Evolutionary conservation across 306 rosid genomes (phyloP).

Genomic region (Acacia crassicarpa): DNA sequence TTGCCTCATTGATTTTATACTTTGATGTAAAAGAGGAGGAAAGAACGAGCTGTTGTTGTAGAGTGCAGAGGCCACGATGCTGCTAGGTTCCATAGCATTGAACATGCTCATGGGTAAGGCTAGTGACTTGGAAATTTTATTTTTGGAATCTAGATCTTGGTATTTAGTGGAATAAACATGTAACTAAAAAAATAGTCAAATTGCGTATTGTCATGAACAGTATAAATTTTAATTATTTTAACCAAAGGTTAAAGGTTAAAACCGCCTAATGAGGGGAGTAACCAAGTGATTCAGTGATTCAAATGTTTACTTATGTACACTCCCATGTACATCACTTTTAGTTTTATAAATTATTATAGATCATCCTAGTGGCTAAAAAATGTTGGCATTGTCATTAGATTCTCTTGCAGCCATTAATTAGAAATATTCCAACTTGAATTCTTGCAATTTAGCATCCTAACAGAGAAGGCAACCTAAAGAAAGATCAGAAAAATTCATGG

Average conservation of each 20-base stretch:
- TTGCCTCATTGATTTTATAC: conserved; percentile 22
- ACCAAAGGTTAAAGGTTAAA: neutral
- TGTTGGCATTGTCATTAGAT: neutral
- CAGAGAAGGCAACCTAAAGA: too few relatives aligned
- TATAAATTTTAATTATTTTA: neutral
- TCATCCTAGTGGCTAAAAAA: neutral
- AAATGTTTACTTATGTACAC: neutral
- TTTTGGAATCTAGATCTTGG: neutral
- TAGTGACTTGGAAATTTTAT: conserved; percentile 16
- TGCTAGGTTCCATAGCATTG: conserved; percentile 69
- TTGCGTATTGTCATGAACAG: neutral
- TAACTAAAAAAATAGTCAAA: neutral
- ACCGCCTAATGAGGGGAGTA: neutral
- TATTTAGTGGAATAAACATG: conserved; percentile 9
- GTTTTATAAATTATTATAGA: neutral
- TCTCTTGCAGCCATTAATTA: conserved; percentile 14
- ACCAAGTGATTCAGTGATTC: neutral
- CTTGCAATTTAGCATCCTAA: too few relatives aligned
- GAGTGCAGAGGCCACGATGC: conserved; percentile 97
- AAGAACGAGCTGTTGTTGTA: conserved; percentile 65
- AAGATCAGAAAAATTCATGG: neutral
- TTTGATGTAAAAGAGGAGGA: conserved; percentile 55
- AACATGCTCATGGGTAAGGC: conserved; percentile 87
- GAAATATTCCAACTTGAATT: neutral
- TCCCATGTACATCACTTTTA: too few relatives aligned